Percentiles rank a stretch among this genome's conserved stretches.
Conservation (phyloP, 2,329 filamentous ascomycete species). For the Aureobasidium vineae region DNA sequence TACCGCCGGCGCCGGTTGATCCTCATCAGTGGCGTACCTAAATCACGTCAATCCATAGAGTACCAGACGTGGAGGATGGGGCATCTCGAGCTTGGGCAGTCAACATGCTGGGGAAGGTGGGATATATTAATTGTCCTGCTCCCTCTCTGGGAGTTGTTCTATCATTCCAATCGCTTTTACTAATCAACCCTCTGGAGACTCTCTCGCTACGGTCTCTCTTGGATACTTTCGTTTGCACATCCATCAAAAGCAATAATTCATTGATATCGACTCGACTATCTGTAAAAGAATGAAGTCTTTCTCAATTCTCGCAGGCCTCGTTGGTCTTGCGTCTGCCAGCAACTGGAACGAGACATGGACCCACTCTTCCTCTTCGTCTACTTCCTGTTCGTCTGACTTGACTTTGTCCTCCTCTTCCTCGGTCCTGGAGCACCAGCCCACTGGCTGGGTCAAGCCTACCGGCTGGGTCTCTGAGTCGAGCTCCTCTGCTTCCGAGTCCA, state of each 20-base stretch:
- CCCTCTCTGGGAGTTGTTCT: slow-evolving; percentile 4
- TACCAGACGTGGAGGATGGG: slow-evolving; percentile 11
- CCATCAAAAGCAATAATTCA: neutral
- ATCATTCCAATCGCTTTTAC: slow-evolving; percentile 25
- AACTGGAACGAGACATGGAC: slow-evolving; percentile 14
- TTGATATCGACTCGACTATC: neutral
- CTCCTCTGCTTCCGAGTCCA: neutral
- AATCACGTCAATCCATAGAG: slow-evolving; percentile 27
- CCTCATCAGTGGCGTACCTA: slow-evolving; percentile 26
- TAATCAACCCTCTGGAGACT: slow-evolving; percentile 39
- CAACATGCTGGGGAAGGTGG: slow-evolving; percentile 14
- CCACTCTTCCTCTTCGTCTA: neutral
- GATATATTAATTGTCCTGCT: slow-evolving; percentile 18
- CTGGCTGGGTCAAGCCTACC: slow-evolving; percentile 1
- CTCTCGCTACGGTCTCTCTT: slow-evolving; percentile 49
- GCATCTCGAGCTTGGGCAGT: slow-evolving; percentile 10
- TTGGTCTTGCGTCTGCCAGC: slow-evolving; percentile 22
- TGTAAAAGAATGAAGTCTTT: slow-evolving; percentile 25
- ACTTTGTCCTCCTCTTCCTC: slow-evolving; percentile 10
- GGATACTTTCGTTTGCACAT: slow-evolving; percentile 34
- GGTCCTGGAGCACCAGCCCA: neutral
- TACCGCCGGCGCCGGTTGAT: slow-evolving; percentile 13
- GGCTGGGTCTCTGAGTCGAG: neutral
- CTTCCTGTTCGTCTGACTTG: slow-evolving; percentile 1
- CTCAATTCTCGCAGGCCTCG: slow-evolving; percentile 23